These are phyloP conservation scores for Rhizopus arrhizus DNA, from an alignment of 371 early-diverging fungal genomes.

Conservation along the genomic window DNA sequence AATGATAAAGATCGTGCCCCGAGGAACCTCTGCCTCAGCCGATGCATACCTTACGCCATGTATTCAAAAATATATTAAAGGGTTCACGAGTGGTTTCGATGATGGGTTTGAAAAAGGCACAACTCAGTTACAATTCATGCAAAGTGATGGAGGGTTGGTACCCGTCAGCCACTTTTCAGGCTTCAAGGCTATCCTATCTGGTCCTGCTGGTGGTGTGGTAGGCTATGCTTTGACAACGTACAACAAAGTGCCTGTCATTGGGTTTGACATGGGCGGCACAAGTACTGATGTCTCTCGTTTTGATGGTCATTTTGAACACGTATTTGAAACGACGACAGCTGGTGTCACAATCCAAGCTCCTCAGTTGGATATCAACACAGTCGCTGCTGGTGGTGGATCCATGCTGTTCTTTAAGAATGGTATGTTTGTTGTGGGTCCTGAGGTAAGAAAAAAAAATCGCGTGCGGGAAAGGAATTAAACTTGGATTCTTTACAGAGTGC, in stretches of 20 bases:
- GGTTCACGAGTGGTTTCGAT: slow-evolving; percentile 88
- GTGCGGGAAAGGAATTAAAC: not conserved
- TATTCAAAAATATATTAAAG: slow-evolving; percentile 81
- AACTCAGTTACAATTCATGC: slow-evolving; percentile 92
- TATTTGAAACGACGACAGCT: slow-evolving; percentile 92
- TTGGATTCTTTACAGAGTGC: slow-evolving; percentile 62
- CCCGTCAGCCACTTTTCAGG: slow-evolving; percentile 86
- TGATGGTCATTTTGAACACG: slow-evolving; percentile 89
- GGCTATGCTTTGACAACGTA: slow-evolving; percentile 88
- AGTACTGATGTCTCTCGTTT: slow-evolving; percentile 95
- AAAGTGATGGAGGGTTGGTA: slow-evolving; percentile 92
- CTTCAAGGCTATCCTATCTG: slow-evolving; percentile 88
- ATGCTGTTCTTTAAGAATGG: slow-evolving; percentile 90
- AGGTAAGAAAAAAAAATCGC: slow-evolving; percentile 43
- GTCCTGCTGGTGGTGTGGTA: slow-evolving; percentile 96
- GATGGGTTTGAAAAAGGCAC: slow-evolving; percentile 56
- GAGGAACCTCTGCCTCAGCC: slow-evolving; percentile 87
- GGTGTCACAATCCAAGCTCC: slow-evolving; percentile 95
- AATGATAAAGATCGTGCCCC: slow-evolving; percentile 93
- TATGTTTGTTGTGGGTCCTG: slow-evolving; percentile 93
- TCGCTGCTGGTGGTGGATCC: slow-evolving; percentile 97
- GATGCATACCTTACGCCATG: slow-evolving; percentile 95
- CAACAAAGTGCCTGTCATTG: slow-evolving; percentile 77
- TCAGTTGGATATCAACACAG: slow-evolving; percentile 93
- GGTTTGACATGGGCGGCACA: slow-evolving; percentile 97